Percentiles rank a stretch among this genome's conserved stretches.
phyloP scores from a whole-genome alignment of 1,284 basidiomycete species.

The Limonomyces culmigenus region DNA sequence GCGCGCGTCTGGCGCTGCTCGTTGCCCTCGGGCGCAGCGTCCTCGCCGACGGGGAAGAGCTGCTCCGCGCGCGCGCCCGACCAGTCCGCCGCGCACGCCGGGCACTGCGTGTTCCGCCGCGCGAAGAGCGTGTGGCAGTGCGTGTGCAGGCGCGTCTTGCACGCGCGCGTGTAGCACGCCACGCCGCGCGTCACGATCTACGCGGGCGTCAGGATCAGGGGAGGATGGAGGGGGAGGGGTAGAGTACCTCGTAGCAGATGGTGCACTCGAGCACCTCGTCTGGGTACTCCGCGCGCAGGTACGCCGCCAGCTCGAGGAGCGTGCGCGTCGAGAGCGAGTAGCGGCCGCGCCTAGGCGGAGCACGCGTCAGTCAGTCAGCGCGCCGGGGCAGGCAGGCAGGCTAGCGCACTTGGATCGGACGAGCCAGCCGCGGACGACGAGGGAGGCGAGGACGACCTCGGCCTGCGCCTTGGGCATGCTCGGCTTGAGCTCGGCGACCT shows the following conservation, averaged over 20 bases:
- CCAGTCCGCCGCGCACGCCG: conserved; percentile 43
- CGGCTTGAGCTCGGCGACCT: conserved; percentile 41
- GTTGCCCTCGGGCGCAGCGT: conserved; percentile 39
- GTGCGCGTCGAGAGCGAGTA: conserved; percentile 67
- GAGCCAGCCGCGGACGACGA: conserved; percentile 72
- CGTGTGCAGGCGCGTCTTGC: conserved; percentile 46
- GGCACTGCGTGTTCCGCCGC: conserved; percentile 26
- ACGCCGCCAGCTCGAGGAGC: conserved; percentile 55
- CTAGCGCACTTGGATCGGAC: conserved; percentile 51
- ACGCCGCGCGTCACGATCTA: conserved; percentile 54
- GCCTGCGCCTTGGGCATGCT: conserved; percentile 63
- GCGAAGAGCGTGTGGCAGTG: conserved; percentile 43
- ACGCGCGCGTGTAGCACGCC: conserved; percentile 44
- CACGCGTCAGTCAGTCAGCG: background rate
- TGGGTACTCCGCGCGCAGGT: conserved; percentile 59
- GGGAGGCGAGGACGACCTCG: conserved; percentile 57
- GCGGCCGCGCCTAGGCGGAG: conserved; percentile 29
- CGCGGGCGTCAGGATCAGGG: background rate
- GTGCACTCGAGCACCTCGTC: conserved; percentile 60
- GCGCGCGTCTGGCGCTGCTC: conserved; percentile 26
- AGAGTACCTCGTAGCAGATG: conserved; percentile 51
- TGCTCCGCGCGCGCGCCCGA: conserved; percentile 21
- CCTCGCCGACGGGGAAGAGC: conserved; percentile 44
- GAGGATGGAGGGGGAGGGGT: conserved; percentile 1
- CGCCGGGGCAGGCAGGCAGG: background rate